phyloP scores from a whole-genome alignment of 1,284 basidiomycete genomes.

The Cutaneotrichosporon sp. region DNA sequence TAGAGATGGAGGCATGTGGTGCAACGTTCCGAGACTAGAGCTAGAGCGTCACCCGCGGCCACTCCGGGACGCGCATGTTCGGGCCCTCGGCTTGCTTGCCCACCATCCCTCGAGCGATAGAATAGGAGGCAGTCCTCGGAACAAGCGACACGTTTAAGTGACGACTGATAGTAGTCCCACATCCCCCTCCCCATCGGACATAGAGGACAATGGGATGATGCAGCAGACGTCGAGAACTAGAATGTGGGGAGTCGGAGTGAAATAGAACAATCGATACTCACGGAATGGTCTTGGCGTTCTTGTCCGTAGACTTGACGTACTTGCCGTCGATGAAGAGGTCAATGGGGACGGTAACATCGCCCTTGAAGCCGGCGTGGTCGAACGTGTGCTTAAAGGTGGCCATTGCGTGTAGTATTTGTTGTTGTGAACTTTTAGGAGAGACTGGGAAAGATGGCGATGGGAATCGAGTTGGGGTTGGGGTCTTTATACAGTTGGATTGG shows the following conservation, averaged over 20 bases:
- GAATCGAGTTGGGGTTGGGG: not conserved
- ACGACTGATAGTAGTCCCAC: not conserved
- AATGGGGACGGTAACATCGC: constrained; percentile 61
- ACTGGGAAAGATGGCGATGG: not conserved
- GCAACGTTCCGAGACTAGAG: too few species aligned
- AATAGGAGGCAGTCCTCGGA: too few species aligned
- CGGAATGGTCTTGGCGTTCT: constrained; percentile 45
- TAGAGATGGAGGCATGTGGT: too few species aligned
- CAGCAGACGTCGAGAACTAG: not conserved
- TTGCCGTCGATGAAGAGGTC: constrained; percentile 80
- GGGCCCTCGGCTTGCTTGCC: too few species aligned
- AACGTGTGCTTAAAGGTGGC: constrained; percentile 57
- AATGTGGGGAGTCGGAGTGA: not conserved
- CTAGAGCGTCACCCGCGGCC: too few species aligned
- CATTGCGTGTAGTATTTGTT: constrained; percentile 8
- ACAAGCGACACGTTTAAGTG: not conserved
- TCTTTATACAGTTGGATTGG: constrained; percentile 8
- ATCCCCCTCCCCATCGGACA: not conserved
- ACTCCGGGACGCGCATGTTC: too few species aligned
- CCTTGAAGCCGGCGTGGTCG: constrained; percentile 61
- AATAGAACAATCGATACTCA: constrained; percentile 22
- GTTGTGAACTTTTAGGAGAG: constrained; percentile 2
- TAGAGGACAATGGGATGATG: not conserved
- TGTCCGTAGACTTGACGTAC: constrained; percentile 65
- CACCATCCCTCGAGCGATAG: too few species aligned